These are phyloP conservation scores for Nicotiana sylvestris DNA, from an alignment of 257 asterid species.

Conservation along the genomic window DNA sequence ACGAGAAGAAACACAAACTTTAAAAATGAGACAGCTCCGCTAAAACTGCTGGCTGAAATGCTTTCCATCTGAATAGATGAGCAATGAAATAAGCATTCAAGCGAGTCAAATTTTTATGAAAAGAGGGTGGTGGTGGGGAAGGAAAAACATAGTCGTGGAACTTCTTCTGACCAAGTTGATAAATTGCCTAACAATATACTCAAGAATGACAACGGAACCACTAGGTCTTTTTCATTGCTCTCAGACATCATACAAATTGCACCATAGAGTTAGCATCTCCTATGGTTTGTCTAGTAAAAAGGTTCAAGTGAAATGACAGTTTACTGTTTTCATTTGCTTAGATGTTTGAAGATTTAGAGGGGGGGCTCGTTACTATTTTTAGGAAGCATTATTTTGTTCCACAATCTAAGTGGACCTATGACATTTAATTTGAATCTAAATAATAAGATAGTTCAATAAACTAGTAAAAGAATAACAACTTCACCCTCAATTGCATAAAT, in stretches of 20 bases:
- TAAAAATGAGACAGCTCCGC: background rate
- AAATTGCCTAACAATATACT: background rate
- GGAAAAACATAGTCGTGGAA: background rate
- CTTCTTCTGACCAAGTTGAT: background rate
- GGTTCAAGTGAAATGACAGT: background rate
- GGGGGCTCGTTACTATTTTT: background rate
- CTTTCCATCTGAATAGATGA: background rate
- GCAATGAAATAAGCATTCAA: background rate
- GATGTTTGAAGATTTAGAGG: background rate
- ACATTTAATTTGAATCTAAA: background rate
- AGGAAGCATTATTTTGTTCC: slow-evolving; percentile 3
- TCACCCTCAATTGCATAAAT: background rate
- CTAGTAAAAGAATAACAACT: background rate
- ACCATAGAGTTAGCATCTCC: background rate
- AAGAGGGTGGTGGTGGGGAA: background rate
- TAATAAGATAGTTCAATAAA: background rate
- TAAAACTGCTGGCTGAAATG: background rate
- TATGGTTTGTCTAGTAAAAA: background rate
- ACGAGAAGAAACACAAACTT: background rate
- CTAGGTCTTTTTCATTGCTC: background rate
- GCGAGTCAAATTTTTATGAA: background rate
- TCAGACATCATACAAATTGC: background rate
- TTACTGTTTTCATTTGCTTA: background rate
- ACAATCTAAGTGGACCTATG: background rate
- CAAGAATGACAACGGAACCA: background rate